These are phyloP conservation scores for Candida mesenterica DNA, from an alignment of 1,139 yeast species.

Conservation along the genomic window DNA sequence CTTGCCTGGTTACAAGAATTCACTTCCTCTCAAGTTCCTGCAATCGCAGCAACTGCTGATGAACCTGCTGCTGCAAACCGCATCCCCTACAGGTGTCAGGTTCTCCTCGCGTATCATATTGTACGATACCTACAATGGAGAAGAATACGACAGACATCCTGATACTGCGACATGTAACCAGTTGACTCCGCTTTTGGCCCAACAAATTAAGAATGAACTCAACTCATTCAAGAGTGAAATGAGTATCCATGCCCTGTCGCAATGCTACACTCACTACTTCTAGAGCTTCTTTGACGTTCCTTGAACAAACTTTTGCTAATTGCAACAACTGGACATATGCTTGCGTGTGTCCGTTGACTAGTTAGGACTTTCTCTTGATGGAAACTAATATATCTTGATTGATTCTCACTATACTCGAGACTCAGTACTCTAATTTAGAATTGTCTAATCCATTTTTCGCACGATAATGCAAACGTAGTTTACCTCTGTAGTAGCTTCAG, in stretches of 20 bases:
- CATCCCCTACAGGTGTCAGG: conserved; percentile 43
- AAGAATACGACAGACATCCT: conserved; percentile 91
- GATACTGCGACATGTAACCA: conserved; percentile 93
- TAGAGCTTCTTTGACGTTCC: conserved; percentile 23
- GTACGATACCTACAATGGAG: conserved; percentile 81
- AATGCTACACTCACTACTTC: conserved; percentile 81
- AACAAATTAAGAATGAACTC: conserved; percentile 82
- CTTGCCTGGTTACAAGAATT: background rate
- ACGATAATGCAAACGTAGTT: no score
- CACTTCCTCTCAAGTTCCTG: background rate
- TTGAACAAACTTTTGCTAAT: no score
- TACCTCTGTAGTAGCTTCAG: no score
- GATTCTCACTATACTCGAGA: no score
- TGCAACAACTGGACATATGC: no score
- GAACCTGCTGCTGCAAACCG: conserved; percentile 7
- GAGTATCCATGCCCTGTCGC: conserved; percentile 78
- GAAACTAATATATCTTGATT: no score
- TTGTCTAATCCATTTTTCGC: no score
- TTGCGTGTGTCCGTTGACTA: no score
- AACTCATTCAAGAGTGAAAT: conserved; percentile 74
- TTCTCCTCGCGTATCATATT: conserved; percentile 83
- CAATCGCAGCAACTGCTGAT: conserved; percentile 7
- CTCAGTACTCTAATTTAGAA: no score
- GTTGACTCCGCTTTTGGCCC: conserved; percentile 84
- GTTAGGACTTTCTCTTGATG: no score